Conservation (phyloP, 768 basidiomycete genomes). For the Butyriboletus loyo region DNA sequence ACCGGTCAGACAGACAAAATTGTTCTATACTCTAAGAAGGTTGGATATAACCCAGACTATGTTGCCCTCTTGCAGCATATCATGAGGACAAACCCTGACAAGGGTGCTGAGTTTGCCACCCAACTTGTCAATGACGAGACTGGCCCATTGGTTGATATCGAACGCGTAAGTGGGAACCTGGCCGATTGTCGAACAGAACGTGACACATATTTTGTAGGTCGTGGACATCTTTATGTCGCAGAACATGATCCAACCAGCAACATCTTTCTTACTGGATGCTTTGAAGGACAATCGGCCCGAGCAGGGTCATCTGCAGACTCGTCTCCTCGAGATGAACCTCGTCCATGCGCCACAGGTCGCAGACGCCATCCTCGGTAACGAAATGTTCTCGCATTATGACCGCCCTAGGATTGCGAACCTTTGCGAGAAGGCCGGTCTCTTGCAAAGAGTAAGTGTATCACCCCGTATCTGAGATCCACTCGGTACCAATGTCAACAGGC, state of each 20-base stretch:
- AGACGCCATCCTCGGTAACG: constrained; percentile 97
- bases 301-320: constrained; percentile 93
- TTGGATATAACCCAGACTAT: constrained; percentile 91
- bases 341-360: constrained; percentile 97
- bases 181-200: background rate
- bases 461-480: background rate
- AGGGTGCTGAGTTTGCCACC: constrained; percentile 96
- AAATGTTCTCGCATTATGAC: constrained; percentile 98
- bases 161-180: constrained; percentile 55
- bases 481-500: constrained; percentile 54
- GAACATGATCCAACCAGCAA: constrained; percentile 99
- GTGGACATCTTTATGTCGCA: constrained; percentile 99
- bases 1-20: constrained; percentile 99
- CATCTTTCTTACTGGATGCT: constrained; percentile 95
- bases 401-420: constrained; percentile 95
- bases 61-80: constrained; percentile 90
- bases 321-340: constrained; percentile 96
- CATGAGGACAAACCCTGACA: constrained; percentile 95
- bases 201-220: constrained; percentile 46
- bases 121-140: constrained; percentile 91
- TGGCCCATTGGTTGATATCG: constrained; percentile 90
- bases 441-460: constrained; percentile 71
- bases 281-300: constrained; percentile 98
- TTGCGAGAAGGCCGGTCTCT: constrained; percentile 94
- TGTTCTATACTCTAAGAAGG: constrained; percentile 95